A percentile compares a stretch with the other conserved stretches of the same genome.
Evolutionary conservation across 495 filamentous ascomycete genomes (phyloP).

Genomic region (Aspergillus sparsus): DNA sequence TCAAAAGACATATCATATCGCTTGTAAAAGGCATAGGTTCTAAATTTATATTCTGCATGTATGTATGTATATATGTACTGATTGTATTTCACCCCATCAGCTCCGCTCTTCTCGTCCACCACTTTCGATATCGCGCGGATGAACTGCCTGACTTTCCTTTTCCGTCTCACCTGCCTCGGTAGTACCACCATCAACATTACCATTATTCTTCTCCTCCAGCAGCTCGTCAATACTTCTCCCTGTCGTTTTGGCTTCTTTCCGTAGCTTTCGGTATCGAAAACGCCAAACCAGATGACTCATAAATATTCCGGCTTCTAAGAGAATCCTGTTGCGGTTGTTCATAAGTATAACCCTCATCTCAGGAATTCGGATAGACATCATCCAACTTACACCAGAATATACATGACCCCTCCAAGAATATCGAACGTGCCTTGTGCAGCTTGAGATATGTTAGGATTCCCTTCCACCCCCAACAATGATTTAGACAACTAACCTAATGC

Average conservation of each 20-base stretch:
- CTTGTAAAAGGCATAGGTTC: too few species aligned
- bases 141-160: not conserved
- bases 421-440: slow-evolving; percentile 72
- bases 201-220: slow-evolving; percentile 30
- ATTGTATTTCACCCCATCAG: not conserved
- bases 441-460: slow-evolving; percentile 23
- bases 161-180: slow-evolving; percentile 1
- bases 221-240: slow-evolving; percentile 66
- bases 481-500: slow-evolving; percentile 55
- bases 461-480: not conserved
- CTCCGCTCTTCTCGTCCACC: not conserved
- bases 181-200: not conserved
- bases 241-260: slow-evolving; percentile 54
- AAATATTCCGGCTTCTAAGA: slow-evolving; percentile 71
- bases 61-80: not conserved
- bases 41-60: not conserved
- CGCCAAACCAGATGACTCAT: slow-evolving; percentile 68
- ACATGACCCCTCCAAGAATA: slow-evolving; percentile 66
- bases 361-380: not conserved
- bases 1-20: too few species aligned
- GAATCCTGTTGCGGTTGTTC: slow-evolving; percentile 39
- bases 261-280: slow-evolving; percentile 60
- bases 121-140: slow-evolving; percentile 4
- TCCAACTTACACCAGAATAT: slow-evolving; percentile 61
- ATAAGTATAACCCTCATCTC: slow-evolving; percentile 1